A percentile compares a stretch with the other conserved stretches of the same genome.
Conservation (phyloP, 2,329 filamentous ascomycete species). For the Sporothrix dimorphospora region DNA sequence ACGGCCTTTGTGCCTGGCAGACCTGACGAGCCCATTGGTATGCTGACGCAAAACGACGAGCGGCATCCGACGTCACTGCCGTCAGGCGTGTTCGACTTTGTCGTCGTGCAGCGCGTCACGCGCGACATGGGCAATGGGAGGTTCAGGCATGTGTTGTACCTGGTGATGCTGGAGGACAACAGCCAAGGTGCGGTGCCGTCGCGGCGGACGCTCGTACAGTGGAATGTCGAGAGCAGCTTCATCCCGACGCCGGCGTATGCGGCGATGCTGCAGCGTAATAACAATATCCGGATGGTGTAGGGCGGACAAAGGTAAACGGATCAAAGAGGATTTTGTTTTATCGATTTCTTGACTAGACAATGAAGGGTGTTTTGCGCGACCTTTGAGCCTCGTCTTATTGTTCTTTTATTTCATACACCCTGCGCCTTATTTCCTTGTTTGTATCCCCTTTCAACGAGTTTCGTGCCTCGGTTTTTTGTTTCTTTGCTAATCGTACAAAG, state of each 20-base stretch:
- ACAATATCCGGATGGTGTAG: constrained; percentile 21
- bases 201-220: constrained; percentile 24
- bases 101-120: constrained; percentile 22
- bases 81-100: constrained; percentile 21
- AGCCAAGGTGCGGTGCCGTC: neutral
- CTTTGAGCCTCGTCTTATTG: neutral
- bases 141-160: constrained; percentile 5
- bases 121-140: constrained; percentile 2
- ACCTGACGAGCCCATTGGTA: constrained; percentile 9
- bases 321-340: neutral
- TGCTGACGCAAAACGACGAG: constrained; percentile 21
- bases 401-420: neutral
- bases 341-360: neutral
- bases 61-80: constrained; percentile 23
- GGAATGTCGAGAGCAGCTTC: constrained; percentile 20
- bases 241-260: constrained; percentile 8
- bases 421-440: neutral
- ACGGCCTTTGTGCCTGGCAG: constrained; percentile 24
- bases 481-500: neutral
- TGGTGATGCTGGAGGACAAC: constrained; percentile 16
- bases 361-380: neutral
- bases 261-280: constrained; percentile 2
- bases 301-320: neutral
- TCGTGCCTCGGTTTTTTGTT: neutral
- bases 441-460: neutral